phyloP scores from a whole-genome alignment of 306 rosid species.

The Rosa lucieae region DNA sequence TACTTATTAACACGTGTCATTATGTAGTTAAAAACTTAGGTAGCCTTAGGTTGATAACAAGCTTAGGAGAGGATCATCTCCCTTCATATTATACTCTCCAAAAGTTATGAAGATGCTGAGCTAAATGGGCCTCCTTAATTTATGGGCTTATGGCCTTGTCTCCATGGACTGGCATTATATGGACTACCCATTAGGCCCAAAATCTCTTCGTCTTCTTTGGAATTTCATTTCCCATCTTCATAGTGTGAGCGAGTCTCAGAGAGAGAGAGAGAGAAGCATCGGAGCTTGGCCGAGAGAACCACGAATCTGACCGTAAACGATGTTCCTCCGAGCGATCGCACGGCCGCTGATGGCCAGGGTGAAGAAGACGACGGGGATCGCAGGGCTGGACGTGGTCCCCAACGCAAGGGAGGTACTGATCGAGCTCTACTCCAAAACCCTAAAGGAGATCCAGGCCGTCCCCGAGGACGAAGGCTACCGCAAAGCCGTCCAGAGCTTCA shows the following conservation, averaged over 20 bases:
- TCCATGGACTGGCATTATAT: too few relatives aligned
- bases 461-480: slow-evolving; percentile 93
- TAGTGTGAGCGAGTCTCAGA: not conserved
- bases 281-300: not conserved
- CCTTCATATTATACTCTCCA: too few relatives aligned
- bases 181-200: not conserved
- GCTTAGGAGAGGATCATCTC: too few relatives aligned
- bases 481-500: slow-evolving; percentile 87
- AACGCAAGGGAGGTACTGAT: slow-evolving; percentile 81
- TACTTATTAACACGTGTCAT: too few relatives aligned
- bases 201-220: not conserved
- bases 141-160: not conserved
- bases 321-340: slow-evolving; percentile 76
- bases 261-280: not conserved
- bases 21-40: too few relatives aligned
- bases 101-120: not conserved
- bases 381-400: slow-evolving; percentile 82
- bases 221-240: slow-evolving; percentile 21
- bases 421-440: slow-evolving; percentile 66
- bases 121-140: not conserved
- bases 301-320: slow-evolving; percentile 13
- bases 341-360: slow-evolving; percentile 87
- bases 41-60: too few relatives aligned
- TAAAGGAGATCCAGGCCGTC: slow-evolving; percentile 79
- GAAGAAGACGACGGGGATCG: slow-evolving; percentile 89